Percentiles rank a stretch among this genome's conserved stretches.
Evolutionary conservation across 352 stramenopile genomes (phyloP).

Genomic region (Phytopythium helicoides): DNA sequence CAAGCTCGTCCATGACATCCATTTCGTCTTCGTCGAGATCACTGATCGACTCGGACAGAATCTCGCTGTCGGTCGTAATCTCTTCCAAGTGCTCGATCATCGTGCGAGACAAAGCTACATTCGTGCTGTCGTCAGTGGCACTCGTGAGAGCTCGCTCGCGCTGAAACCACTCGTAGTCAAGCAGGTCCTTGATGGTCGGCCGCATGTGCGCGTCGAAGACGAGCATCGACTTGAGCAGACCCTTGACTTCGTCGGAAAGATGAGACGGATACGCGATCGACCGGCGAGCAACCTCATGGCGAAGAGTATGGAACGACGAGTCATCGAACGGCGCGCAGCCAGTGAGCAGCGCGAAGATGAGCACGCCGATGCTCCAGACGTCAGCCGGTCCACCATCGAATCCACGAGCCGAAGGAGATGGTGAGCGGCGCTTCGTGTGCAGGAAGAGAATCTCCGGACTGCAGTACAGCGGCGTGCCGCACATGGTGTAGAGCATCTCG

Average conservation of each 20-base stretch:
- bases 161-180: constrained; percentile 62
- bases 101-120: neutral
- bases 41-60: constrained; percentile 2
- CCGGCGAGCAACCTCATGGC: constrained; percentile 66
- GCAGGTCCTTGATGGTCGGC: constrained; percentile 55
- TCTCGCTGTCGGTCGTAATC: constrained; percentile 3
- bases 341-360: constrained; percentile 82
- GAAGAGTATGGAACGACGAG: constrained; percentile 62
- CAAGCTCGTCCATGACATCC: constrained; percentile 4
- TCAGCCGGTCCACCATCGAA: constrained; percentile 66
- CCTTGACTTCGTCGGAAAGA: constrained; percentile 61
- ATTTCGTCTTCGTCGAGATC: constrained; percentile 6
- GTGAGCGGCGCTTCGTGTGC: constrained; percentile 25
- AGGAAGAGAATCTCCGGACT: constrained; percentile 77
- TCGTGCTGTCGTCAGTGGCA: constrained; percentile 1
- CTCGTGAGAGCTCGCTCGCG: constrained; percentile 4
- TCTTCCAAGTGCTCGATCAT: constrained; percentile 3
- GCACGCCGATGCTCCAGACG: constrained; percentile 74
- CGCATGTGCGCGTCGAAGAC: constrained; percentile 56
- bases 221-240: constrained; percentile 65
- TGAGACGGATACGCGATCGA: constrained; percentile 61
- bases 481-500: constrained; percentile 69
- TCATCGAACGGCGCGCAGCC: constrained; percentile 81
- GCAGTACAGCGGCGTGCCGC: constrained; percentile 81
- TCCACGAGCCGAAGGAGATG: constrained; percentile 16